These are phyloP conservation scores for Pseudogymnoascus sp. DNA, from an alignment of 2,329 filamentous ascomycete genomes.

Conservation along the genomic window DNA sequence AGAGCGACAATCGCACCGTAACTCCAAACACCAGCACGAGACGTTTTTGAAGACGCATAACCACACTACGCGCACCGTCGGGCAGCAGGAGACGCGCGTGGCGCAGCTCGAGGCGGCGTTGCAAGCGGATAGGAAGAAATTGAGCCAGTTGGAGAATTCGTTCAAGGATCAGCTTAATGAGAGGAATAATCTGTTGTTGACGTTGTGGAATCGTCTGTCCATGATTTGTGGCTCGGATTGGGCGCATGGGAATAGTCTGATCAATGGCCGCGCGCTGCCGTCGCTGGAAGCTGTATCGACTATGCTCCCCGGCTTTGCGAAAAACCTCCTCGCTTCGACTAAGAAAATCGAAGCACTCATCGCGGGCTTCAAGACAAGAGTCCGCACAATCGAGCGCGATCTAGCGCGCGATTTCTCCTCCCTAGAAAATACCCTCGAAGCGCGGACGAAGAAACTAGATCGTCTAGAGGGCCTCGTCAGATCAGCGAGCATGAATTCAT, in stretches of 20 bases:
- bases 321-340: constrained; percentile 78
- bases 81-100: constrained; percentile 75
- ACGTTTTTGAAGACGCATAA: constrained; percentile 80
- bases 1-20: constrained; percentile 74
- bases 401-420: constrained; percentile 85
- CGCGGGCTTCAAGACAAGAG: constrained; percentile 65
- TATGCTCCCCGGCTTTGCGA: constrained; percentile 79
- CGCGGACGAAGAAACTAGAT: constrained; percentile 76
- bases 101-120: constrained; percentile 76
- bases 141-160: constrained; percentile 65
- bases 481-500: constrained; percentile 43
- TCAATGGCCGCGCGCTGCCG: constrained; percentile 75
- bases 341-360: constrained; percentile 80
- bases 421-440: constrained; percentile 71
- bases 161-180: constrained; percentile 83
- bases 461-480: constrained; percentile 72
- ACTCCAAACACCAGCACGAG: constrained; percentile 81
- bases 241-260: constrained; percentile 79
- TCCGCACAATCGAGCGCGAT: constrained; percentile 79
- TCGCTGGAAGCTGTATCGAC: constrained; percentile 78
- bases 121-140: constrained; percentile 67
- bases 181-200: constrained; percentile 77
- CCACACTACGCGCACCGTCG: constrained; percentile 76
- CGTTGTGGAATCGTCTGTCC: constrained; percentile 84
- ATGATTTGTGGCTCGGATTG: constrained; percentile 83